Percentiles rank a stretch among this genome's conserved stretches.
Evolutionary conservation across 805 yeast genomes (phyloP).

Genomic region (Metschnikowia orientalis): DNA sequence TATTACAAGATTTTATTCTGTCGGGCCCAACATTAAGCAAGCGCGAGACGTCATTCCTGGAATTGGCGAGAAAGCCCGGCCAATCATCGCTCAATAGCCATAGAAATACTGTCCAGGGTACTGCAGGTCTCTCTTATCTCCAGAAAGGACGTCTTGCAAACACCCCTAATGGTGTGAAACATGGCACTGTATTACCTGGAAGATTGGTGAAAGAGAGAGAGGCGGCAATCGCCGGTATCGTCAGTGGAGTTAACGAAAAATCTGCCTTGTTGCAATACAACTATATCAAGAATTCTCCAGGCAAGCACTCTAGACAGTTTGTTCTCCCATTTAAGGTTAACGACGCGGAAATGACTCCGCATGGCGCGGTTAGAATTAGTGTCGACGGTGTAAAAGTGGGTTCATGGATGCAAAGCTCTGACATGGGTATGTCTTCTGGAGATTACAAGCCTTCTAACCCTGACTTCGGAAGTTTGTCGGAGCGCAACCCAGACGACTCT

Average conservation of each 20-base stretch:
- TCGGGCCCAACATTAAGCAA: conserved; percentile 20
- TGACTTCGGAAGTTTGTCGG: conserved; percentile 28
- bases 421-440: conserved; percentile 16
- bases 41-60: conserved; percentile 20
- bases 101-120: conserved; percentile 46
- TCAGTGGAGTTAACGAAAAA: conserved; percentile 32
- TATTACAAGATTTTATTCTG: conserved; percentile 33
- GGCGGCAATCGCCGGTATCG: conserved; percentile 57
- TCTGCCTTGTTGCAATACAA: conserved; percentile 32
- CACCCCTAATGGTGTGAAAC: conserved; percentile 65
- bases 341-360: conserved; percentile 32
- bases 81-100: conserved; percentile 9
- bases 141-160: conserved; percentile 64
- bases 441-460: conserved; percentile 32
- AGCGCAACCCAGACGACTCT: conserved; percentile 28
- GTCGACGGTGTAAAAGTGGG: conserved; percentile 41
- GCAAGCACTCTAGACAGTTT: conserved; percentile 41
- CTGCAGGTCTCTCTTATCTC: conserved; percentile 72
- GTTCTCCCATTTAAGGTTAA: conserved; percentile 41
- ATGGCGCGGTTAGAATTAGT: conserved; percentile 37
- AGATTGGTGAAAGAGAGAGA: conserved; percentile 50
- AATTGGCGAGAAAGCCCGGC: conserved; percentile 22
- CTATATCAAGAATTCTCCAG: conserved; percentile 32
- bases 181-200: conserved; percentile 60
- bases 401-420: conserved; percentile 33